Evolutionary conservation across 1,284 basidiomycete genomes (phyloP), one percentile per base, ranked within the genome.

Genomic region (Fomitopsis schrenkii): DNA sequence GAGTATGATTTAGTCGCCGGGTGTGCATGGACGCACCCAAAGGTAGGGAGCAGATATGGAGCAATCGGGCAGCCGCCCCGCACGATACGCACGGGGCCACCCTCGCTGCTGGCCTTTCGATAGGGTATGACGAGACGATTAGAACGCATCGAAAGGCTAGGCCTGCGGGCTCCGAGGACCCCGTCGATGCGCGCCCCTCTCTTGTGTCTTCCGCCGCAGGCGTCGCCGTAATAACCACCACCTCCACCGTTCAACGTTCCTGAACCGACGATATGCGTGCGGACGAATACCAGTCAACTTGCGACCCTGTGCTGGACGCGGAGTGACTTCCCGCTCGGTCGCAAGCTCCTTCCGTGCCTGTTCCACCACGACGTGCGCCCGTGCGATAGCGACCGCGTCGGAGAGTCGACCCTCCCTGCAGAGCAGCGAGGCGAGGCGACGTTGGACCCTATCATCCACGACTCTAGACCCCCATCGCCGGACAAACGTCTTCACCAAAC

Each of bases 321-420:
- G 12, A 17, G 72, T 59, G 15, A 71, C 67, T 53, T 68, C 66
- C 60, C 66, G 65, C 66, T 75, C 71, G 42, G 69, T 57, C 54
- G 56, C 64, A 67, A 72, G 70, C 65, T 53, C 62, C 62, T 46
- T 42, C 56, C 62, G 66, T 64, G 61, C 61, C 66, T 66, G 61
- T 61, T 68, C 61, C 57, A 61, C 61, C 65, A 45, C 64, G 76
- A 41, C 44, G 36, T 68, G 66, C 2, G 45, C 52, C 8, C 61
- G 64, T 5, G 44, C 35, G 62, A 62, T 59, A 33, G 59, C 56
- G 55, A 74, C 66, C 28, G 81, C 80, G 58, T 87, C 79, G 63
- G 81, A 81, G 59, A 76, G 67, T 41, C 83, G 79, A 12, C 85
- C 83, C 73, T 90, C 83, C 70, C 86, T 87, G 55, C 84, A 66